Conservation (phyloP, 768 basidiomycete species). For the Lactifluus volemus region DNA sequence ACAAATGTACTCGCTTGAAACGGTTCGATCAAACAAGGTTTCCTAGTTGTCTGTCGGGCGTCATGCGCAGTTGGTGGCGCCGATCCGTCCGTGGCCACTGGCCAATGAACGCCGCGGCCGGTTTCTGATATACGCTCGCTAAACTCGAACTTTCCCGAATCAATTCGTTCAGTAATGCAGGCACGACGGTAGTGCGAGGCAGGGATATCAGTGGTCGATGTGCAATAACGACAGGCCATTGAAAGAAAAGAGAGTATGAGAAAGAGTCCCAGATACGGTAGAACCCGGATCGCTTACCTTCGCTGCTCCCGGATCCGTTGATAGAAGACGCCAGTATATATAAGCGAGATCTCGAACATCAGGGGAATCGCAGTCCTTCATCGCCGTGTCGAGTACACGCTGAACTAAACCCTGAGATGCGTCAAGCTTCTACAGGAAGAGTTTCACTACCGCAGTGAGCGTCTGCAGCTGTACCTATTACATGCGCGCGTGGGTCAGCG, state of each 20-base stretch:
- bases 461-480: constrained; percentile 56
- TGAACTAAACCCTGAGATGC: constrained; percentile 92
- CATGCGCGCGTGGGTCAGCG: background rate
- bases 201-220: constrained; percentile 90
- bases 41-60: too few species aligned
- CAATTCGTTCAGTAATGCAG: constrained; percentile 84
- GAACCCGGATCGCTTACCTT: constrained; percentile 46
- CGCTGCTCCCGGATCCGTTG: constrained; percentile 87
- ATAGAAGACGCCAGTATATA: constrained; percentile 45
- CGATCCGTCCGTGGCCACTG: too few species aligned
- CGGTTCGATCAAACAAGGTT: too few species aligned
- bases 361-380: constrained; percentile 90
- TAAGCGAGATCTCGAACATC: constrained; percentile 89
- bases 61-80: too few species aligned
- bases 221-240: constrained; percentile 83
- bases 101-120: constrained; percentile 86
- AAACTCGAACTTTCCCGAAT: constrained; percentile 89
- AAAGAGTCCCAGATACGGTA: background rate
- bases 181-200: constrained; percentile 82
- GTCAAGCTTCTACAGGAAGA: constrained; percentile 97
- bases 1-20: too few species aligned
- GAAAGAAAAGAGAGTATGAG: background rate
- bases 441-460: constrained; percentile 91
- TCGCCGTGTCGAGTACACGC: constrained; percentile 61
- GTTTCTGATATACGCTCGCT: constrained; percentile 96